These are phyloP conservation scores for Picea glauca DNA, from an alignment of 75 land plant species.

Conservation along the genomic window DNA sequence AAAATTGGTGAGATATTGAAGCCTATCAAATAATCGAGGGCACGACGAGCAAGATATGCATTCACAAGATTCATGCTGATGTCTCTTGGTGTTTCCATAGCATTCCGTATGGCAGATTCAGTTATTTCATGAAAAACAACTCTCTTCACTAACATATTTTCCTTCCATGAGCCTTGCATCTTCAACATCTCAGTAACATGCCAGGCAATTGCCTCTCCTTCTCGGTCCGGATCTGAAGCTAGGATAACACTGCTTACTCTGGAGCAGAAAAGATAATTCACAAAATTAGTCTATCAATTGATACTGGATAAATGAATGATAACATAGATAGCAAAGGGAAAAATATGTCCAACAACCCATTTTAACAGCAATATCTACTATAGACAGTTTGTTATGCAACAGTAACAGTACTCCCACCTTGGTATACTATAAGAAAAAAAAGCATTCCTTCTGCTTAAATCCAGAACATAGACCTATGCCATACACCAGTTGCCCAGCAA, in stretches of 20 bases:
- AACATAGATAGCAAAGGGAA: no score
- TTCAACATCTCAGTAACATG: conserved; percentile 89
- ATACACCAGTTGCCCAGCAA: no score
- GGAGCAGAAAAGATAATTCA: conserved; percentile 16
- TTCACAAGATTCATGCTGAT: conserved; percentile 73
- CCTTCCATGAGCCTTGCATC: conserved; percentile 61
- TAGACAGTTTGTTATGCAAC: no score
- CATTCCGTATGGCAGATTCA: conserved; percentile 59
- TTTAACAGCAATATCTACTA: no score
- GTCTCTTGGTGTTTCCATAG: conserved; percentile 70
- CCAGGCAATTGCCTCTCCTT: conserved; percentile 99
- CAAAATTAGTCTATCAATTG: no score
- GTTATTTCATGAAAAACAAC: conserved; percentile 95
- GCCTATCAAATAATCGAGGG: conserved; percentile 98
- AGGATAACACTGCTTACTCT: conserved; percentile 84
- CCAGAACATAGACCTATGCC: no score
- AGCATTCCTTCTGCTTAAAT: no score
- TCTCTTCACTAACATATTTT: conserved; percentile 54
- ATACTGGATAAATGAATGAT: no score
- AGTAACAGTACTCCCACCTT: no score
- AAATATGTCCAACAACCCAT: no score
- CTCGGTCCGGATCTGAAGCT: conserved; percentile 99
- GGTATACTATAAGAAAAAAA: no score
- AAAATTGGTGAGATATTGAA: conserved; percentile 89
- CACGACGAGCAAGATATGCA: conserved; percentile 91